Evolutionary conservation across 2,329 filamentous ascomycete species (phyloP), one percentile per base, ranked within the genome.

Genomic region (Hypomyces rosellus): DNA sequence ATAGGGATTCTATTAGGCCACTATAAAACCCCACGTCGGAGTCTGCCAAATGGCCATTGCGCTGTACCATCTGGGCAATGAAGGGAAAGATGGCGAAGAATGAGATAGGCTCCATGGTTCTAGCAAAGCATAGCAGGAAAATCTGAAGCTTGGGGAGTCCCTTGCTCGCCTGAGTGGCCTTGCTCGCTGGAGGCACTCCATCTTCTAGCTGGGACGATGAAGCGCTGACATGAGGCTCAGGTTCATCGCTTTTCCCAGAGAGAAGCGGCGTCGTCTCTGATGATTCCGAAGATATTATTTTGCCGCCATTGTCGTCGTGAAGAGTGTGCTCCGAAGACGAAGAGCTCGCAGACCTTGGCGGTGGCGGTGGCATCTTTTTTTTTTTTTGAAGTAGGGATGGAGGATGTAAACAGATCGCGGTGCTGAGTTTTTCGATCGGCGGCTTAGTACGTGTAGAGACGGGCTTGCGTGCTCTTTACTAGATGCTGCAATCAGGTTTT

Each of bases 21-120:
- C 77, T 81, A 71, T 89, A 92, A 69, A 91, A 92, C 2, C 88
- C 88, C 3, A 89, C 82, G 63, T 89, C 83, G n/a, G 76, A 69
- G 41, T 80, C 71, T 2, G 74, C 65, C 2, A 91, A 67, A 9
- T 73, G 61, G 9, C 86, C 86, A 52, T 83, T 85, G 50, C 78
- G 73, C 64, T 80, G 73, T 34, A 88, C 82, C 88, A 92, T 92
- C 61, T 85, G 73, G 60, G 84, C 88, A 66, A 93, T 79, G 68
- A 87, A 92, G 1, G 88, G 86, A 59, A 92, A 87, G 64, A 92
- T 89, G 63, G 77, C 82, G 71, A 91, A 92, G 70, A 88, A 92
- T 14, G 86, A 85, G 39, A 91, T 77, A 1, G 88, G 87, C 61
- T 92, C 88, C 40, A 88, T 73, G 25, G 88, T 63, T 5, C 87